Evolutionary conservation across 208 protist genomes (phyloP), one percentile per base, ranked within the genome.

Genomic region (Leishmania gerbilli): DNA sequence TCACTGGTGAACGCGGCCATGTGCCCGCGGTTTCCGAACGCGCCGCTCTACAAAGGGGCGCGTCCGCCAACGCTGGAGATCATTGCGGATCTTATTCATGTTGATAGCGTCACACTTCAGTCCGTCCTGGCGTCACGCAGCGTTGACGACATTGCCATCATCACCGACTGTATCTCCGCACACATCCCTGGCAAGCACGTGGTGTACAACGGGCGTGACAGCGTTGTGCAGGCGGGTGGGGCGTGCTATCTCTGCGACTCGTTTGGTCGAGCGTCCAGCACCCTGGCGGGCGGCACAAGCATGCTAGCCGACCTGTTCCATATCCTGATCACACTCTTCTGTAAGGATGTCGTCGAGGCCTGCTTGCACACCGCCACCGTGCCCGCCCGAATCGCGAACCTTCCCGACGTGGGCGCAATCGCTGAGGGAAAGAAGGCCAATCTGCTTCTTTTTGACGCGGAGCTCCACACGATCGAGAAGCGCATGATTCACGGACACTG

Each of bases 131-230:
- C 64, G 34, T 79, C 88, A 21, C 86, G 91, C n/a, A 77, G 82
- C 21, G 79, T 84, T 19, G 79, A 85, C n/a, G 88, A 93, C 51
- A 74, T 95, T 37, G 89, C 91, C 4, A 53, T 93, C n/a, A 93
- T 95, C 80, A 90, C 89, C 0, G 91, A 95, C 81, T 93, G 91
- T 76, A 95, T 95, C 77, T 93, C 91, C 6, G 86, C 86, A 40
- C 78, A 93, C 77, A 71, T 82, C 34, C 87, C 88, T 9, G 89
- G 89, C 42, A 93, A 92, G 83, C 88, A 84, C 47, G 74, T 92
- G 11, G 76, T 78, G 24, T 95, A 95, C 84, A 95, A 95, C 77
- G 88, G 89, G 8, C 89, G 91, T 56, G 76, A 87, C 64, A 85
- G 77, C 82, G 84, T 85, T 55, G 91, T 95, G 42, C 86, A 86